Percentiles rank a stretch among this genome's conserved stretches.
Evolutionary conservation across 2,329 filamentous ascomycete genomes (phyloP).

Genomic region (Aureobasidium sp.): DNA sequence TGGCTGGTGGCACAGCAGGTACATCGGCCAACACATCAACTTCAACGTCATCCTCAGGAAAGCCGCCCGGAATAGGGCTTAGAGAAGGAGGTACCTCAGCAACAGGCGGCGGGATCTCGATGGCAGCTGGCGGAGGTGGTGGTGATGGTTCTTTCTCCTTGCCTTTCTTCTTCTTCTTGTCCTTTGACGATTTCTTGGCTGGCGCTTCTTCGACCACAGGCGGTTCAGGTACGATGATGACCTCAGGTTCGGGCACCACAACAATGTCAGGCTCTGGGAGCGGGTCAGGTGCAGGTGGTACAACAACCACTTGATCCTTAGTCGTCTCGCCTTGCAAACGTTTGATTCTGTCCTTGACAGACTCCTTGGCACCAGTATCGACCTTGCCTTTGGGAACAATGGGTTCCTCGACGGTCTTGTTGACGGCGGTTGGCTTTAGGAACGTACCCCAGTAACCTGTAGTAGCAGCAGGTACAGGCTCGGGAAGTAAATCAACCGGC

Average conservation of each 20-base stretch:
- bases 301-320: neutral
- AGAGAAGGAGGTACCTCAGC: slow-evolving; percentile 21
- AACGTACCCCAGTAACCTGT: slow-evolving; percentile 38
- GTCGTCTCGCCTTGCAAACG: slow-evolving; percentile 30
- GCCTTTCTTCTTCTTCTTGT: slow-evolving; percentile 16
- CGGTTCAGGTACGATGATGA: neutral
- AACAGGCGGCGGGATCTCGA: neutral
- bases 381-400: slow-evolving; percentile 34
- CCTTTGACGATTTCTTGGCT: slow-evolving; percentile 13
- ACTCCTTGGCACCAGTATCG: slow-evolving; percentile 34
- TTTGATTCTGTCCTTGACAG: slow-evolving; percentile 47
- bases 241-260: neutral
- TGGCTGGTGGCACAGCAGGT: slow-evolving; percentile 1
- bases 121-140: neutral
- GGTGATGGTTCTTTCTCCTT: slow-evolving; percentile 7
- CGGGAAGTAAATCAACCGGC: slow-evolving; percentile 24
- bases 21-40: slow-evolving; percentile 7
- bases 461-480: slow-evolving; percentile 25
- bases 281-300: slow-evolving; percentile 13
- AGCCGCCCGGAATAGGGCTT: slow-evolving; percentile 38
- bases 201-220: slow-evolving; percentile 8
- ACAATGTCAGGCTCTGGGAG: too few species aligned
- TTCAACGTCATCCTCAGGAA: slow-evolving; percentile 34
- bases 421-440: slow-evolving; percentile 37
- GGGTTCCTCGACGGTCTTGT: slow-evolving; percentile 31